Evolutionary conservation across 2,329 filamentous ascomycete genomes (phyloP), one percentile per base, ranked within the genome.

Genomic region (Aspergillus intermedius): DNA sequence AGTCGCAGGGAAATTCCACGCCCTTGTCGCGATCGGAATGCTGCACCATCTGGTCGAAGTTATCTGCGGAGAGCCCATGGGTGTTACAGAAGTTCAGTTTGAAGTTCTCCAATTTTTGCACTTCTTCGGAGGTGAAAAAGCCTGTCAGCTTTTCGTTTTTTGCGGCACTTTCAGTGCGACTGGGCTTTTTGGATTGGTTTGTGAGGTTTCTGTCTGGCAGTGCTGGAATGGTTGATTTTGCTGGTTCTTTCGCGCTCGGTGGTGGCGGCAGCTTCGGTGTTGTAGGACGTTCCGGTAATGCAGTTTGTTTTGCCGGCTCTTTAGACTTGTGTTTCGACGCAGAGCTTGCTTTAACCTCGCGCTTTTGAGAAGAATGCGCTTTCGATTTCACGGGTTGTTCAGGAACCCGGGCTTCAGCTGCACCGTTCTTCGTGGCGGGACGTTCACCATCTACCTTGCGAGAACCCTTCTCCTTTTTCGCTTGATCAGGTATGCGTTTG

Each of bases 11-110:
- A 30, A 62, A 69, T 5, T 56, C 47, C 1, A 35, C 45, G 30
- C 46, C 49, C 13, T 49, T 54, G 21, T 54, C 50, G n/a, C 59
- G 60, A 22, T 56, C 54, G 3, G 65, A 66, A 45, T 68, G 64
- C 40, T 70, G 67, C 2, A 70, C 52, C 58, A 68, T 63, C 1
- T 46, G 47, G 34, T 70, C 65, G 42, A 70, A 70, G 0, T 21
- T 46, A 3, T 51, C 44, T 1, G 40, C 49, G 7, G 49, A 35
- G 47, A 65, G 44, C 5, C 49, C 52, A 51, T 68, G 47, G 9
- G 39, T 32, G 42, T 63, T 68, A 49, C 67, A 69, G 44, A 69
- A 69, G 0, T 58, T 35, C 4, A 68, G 43, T 41, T 70, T 70
- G 51, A 59, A 65, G 1, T 49, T 41, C 45, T 70, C 67, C 12